These are phyloP conservation scores for Cardamine occulta DNA, from an alignment of 345 rosid species.

Conservation along the genomic window DNA sequence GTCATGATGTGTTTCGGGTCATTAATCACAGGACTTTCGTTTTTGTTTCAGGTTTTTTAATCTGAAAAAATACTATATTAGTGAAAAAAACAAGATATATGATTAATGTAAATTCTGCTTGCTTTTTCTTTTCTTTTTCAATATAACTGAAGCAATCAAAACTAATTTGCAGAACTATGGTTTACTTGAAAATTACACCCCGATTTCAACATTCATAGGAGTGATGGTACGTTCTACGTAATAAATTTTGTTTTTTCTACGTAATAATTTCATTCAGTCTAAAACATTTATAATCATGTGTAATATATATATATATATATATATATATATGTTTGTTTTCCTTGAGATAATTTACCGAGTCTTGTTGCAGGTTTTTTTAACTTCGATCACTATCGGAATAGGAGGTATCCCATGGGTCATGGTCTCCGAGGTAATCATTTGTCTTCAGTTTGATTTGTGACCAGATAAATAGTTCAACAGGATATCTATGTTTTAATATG, in stretches of 20 bases:
- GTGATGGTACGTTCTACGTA: constrained; percentile 35
- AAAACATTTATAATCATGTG: too few relatives aligned
- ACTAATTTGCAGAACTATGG: constrained; percentile 35
- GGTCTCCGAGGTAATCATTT: constrained; percentile 71
- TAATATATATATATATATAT: neutral
- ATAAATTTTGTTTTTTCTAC: neutral
- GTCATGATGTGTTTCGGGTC: constrained; percentile 80
- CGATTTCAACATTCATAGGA: constrained; percentile 35
- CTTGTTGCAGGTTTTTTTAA: constrained; percentile 46
- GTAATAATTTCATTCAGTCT: neutral
- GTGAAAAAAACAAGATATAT: neutral
- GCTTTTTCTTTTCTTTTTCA: neutral
- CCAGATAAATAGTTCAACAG: neutral
- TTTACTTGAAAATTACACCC: constrained; percentile 29
- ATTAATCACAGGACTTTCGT: constrained; percentile 61
- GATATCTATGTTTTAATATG: neutral
- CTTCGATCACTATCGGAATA: constrained; percentile 66
- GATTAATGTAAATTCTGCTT: neutral
- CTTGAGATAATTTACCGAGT: neutral
- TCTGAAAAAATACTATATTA: neutral
- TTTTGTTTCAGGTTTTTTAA: constrained; percentile 57
- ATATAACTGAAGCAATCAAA: constrained; percentile 6
- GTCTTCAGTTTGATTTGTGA: neutral
- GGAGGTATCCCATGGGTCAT: constrained; percentile 84
- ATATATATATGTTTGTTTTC: neutral